phyloP scores from a whole-genome alignment of 441 rosid species.

The Gossypium aridum region DNA sequence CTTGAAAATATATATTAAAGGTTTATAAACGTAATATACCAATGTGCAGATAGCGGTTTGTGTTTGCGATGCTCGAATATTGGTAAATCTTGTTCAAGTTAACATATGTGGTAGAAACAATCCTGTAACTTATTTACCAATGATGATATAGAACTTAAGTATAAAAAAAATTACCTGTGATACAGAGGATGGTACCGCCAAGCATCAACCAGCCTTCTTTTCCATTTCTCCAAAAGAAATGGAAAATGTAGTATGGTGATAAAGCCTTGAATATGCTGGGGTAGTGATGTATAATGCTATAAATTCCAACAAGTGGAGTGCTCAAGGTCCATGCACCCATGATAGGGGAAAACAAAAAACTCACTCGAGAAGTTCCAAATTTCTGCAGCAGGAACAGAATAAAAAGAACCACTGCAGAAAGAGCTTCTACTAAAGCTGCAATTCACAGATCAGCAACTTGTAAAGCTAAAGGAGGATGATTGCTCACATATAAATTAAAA shows the following conservation, averaged over 20 bases:
- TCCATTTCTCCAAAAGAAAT: slow-evolving; percentile 47
- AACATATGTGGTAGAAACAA: background rate
- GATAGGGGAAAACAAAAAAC: slow-evolving; percentile 63
- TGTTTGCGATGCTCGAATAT: background rate
- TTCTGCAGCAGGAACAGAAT: slow-evolving; percentile 52
- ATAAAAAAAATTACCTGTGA: slow-evolving; percentile 37
- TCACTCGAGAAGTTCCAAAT: slow-evolving; percentile 58
- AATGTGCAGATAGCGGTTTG: background rate
- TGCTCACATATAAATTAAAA: slow-evolving; percentile 25
- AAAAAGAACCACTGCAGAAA: slow-evolving; percentile 48
- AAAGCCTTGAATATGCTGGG: slow-evolving; percentile 32
- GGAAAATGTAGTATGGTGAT: slow-evolving; percentile 29
- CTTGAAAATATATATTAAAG: background rate
- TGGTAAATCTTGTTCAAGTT: background rate
- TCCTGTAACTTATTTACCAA: background rate
- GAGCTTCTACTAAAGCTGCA: slow-evolving; percentile 36
- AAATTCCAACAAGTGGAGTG: slow-evolving; percentile 59
- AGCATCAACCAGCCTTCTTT: slow-evolving; percentile 58
- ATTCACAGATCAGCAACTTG: slow-evolving; percentile 3
- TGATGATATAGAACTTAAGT: background rate
- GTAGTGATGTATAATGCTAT: slow-evolving; percentile 49
- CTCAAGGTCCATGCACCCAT: slow-evolving; percentile 62
- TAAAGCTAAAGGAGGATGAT: background rate
- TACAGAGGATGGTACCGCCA: slow-evolving; percentile 62
- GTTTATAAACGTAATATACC: background rate